phyloP scores from a whole-genome alignment of 441 rosid species.

The Pelargonium myrrhifolium region DNA sequence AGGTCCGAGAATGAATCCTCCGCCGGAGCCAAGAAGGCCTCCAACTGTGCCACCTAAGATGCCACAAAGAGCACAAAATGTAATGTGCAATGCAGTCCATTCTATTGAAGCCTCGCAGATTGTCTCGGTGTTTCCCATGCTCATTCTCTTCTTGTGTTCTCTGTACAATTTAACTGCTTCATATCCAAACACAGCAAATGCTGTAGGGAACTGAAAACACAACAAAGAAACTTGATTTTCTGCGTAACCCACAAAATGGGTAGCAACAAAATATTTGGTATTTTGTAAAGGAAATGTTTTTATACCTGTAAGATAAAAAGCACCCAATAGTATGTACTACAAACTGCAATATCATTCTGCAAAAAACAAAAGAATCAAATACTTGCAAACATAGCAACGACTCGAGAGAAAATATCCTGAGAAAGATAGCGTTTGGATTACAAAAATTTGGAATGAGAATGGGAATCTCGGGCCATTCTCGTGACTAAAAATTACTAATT shows the following conservation, averaged over 20 bases:
- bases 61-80: slow-evolving; percentile 77
- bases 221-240: background rate
- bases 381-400: background rate
- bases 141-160: slow-evolving; percentile 44
- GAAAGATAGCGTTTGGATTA: background rate
- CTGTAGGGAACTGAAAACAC: slow-evolving; percentile 52
- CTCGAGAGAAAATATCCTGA: background rate
- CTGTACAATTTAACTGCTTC: slow-evolving; percentile 60
- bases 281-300: background rate
- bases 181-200: slow-evolving; percentile 47
- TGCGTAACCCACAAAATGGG: background rate
- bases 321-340: slow-evolving; percentile 69
- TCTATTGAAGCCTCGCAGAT: slow-evolving; percentile 79
- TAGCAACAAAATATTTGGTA: background rate
- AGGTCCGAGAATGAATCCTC: slow-evolving; percentile 87
- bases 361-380: slow-evolving; percentile 6
- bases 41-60: slow-evolving; percentile 78
- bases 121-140: slow-evolving; percentile 44
- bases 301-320: slow-evolving; percentile 69
- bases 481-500: too few relatives aligned
- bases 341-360: slow-evolving; percentile 66
- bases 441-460: too few relatives aligned
- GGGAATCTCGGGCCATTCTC: too few relatives aligned
- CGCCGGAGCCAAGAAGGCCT: slow-evolving; percentile 86
- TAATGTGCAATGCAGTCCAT: slow-evolving; percentile 65